A percentile compares a stretch with the other conserved stretches of the same genome.
Evolutionary conservation across 805 yeast genomes (phyloP).

Genomic region (Kluyveromyces starmeri): DNA sequence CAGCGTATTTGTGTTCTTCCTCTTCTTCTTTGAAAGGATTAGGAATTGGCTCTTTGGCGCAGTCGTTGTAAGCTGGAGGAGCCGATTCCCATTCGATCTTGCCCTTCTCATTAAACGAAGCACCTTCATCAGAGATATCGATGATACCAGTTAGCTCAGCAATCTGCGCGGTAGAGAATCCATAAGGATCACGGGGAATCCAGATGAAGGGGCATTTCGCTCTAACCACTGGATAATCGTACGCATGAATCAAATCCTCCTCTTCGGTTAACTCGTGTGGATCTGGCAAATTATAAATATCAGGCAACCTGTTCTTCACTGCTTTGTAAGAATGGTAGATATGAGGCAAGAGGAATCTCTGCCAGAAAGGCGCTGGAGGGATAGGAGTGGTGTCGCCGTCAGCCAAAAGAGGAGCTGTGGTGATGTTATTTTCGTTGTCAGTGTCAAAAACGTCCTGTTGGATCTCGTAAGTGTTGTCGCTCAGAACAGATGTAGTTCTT

Average conservation of each 20-base stretch:
- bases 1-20: constrained; percentile 9
- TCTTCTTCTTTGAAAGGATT: constrained; percentile 10
- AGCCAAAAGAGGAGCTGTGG: constrained; percentile 53
- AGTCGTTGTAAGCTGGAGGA: constrained; percentile 35
- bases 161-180: constrained; percentile 58
- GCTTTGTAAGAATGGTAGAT: constrained; percentile 41
- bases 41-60: not conserved
- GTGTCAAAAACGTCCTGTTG: constrained; percentile 5
- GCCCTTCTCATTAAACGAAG: constrained; percentile 47
- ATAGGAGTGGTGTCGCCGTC: constrained; percentile 40
- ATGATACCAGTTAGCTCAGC: constrained; percentile 47
- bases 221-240: constrained; percentile 64
- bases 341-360: constrained; percentile 49
- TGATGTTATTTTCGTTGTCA: constrained; percentile 18
- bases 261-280: constrained; percentile 33
- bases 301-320: constrained; percentile 47
- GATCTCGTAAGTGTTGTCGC: constrained; percentile 21
- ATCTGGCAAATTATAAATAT: constrained; percentile 42
- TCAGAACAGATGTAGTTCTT: constrained; percentile 10
- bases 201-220: constrained; percentile 70
- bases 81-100: constrained; percentile 39
- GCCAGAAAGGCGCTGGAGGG: constrained; percentile 34
- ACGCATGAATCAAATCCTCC: constrained; percentile 47
- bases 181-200: constrained; percentile 88
- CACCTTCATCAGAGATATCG: constrained; percentile 58